A percentile compares a stretch with the other conserved stretches of the same genome.
phyloP scores from a whole-genome alignment of 1,284 basidiomycete species.

The Leccinum solheimii region DNA sequence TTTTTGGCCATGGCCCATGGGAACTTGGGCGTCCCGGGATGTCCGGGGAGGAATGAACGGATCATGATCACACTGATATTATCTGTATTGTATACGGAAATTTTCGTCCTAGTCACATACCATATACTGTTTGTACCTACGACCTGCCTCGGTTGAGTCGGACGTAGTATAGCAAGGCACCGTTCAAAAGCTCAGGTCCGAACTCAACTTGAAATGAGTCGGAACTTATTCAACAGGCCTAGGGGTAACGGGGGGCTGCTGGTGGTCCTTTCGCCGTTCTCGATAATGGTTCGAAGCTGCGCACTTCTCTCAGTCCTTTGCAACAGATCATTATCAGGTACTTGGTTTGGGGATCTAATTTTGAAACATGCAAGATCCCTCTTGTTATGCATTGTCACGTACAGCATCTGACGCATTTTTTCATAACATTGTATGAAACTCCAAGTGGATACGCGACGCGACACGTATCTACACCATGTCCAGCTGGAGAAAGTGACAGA shows the following conservation, averaged over 20 bases:
- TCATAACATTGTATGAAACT: neutral
- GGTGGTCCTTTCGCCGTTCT: neutral
- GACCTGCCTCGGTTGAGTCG: neutral
- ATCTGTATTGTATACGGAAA: neutral
- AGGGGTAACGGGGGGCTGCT: neutral
- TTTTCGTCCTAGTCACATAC: neutral
- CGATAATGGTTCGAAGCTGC: neutral
- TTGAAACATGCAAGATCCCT: neutral
- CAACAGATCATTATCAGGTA: neutral
- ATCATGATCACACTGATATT: neutral
- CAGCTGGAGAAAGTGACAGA: neutral
- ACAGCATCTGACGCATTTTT: constrained; percentile 4
- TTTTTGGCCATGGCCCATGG: neutral
- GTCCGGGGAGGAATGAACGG: neutral
- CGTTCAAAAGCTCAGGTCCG: neutral
- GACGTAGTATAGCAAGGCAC: neutral
- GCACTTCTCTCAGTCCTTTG: neutral
- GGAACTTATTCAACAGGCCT: neutral
- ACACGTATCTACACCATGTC: neutral
- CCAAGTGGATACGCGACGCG: neutral
- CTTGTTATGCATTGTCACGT: neutral
- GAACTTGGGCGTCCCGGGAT: neutral
- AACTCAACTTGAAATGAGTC: neutral
- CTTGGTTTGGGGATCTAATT: neutral
- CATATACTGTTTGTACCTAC: neutral